A percentile compares a stretch with the other conserved stretches of the same genome.
phyloP scores from a whole-genome alignment of 768 basidiomycete species.

The Suillus placidus region DNA sequence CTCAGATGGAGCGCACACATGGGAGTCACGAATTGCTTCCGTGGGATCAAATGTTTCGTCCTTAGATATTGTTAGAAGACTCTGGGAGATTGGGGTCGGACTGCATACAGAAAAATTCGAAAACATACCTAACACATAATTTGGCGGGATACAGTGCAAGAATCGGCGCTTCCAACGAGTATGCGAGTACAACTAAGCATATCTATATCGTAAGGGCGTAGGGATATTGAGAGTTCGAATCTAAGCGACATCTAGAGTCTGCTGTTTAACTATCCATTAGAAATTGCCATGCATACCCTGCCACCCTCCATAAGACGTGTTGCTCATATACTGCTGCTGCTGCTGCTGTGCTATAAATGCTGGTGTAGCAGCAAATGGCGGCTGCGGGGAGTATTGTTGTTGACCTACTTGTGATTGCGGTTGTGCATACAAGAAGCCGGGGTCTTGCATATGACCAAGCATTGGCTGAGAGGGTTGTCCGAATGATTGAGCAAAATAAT shows the following conservation, averaged over 20 bases:
- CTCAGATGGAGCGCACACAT: too few species aligned
- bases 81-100: not conserved
- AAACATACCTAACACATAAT: not conserved
- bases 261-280: slow-evolving; percentile 9
- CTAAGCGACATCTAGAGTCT: not conserved
- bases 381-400: slow-evolving; percentile 34
- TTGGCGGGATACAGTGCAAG: not conserved
- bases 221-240: not conserved
- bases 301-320: slow-evolving; percentile 22
- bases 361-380: slow-evolving; percentile 20
- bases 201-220: not conserved
- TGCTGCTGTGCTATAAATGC: slow-evolving; percentile 21
- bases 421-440: not conserved
- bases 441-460: slow-evolving; percentile 2
- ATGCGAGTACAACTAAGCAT: not conserved
- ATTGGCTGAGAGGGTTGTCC: not conserved
- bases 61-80: too few species aligned
- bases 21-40: too few species aligned
- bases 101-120: not conserved
- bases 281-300: slow-evolving; percentile 21
- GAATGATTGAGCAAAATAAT: not conserved
- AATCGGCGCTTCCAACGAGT: not conserved
- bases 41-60: too few species aligned
- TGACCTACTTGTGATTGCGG: not conserved
- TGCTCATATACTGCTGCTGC: slow-evolving; percentile 26